Base-by-base conservation (phyloP, 2,329 filamentous ascomycete species). In the Diaporthe sp. region DNA sequence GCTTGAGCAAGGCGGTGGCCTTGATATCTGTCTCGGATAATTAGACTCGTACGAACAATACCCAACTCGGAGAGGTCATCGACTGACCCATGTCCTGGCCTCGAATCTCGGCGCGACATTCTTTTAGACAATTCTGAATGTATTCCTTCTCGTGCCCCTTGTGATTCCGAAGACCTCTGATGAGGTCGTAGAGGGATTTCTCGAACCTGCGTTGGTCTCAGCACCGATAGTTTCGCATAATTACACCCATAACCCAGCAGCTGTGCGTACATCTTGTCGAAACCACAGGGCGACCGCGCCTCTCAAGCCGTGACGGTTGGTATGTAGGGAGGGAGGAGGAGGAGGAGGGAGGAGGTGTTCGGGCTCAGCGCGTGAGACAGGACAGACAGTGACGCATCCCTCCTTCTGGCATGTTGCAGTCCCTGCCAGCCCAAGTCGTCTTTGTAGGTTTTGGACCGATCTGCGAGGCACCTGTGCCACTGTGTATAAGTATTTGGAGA, bases 131-230 rank as follows among this genome's bases (percentile, higher is more conserved):
- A 83, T 94, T 93, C 82, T 97, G 94, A 75, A 99, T 97, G 84
- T 98, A 99, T 82, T 97, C 95, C 83, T 93, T 94, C 86, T 99
- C 97, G 81, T 93, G 94, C 79, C 96, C 96, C 84, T 98, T 98
- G 87, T 98, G 96, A 83, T 96, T 97, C 78, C 97, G 93, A 81
- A 99, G 88, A 80, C 97, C 97, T 85, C 96, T 92, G 80, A 99
- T 99, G 88, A 99, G 96, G 91, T 98, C 96, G 85, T 98, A 98
- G 27, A 99, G 91, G 55, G 97, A 98, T 86, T 99, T 99, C 85
- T 99, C 97, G 86, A 99, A 99, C 97, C 96, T 98, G 77, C 3
- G 35, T 51, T 51, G 30, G n/a, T 61, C 75, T 83, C 74, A 83
- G 81, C 72, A n/a, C 13, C 25, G 22, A 44, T 19, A 19, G 10